Percentiles rank a stretch among this genome's conserved stretches.
These are phyloP conservation scores for Suhomyces tanzawaensis DNA, from an alignment of 805 yeast genomes.

Conservation along the genomic window DNA sequence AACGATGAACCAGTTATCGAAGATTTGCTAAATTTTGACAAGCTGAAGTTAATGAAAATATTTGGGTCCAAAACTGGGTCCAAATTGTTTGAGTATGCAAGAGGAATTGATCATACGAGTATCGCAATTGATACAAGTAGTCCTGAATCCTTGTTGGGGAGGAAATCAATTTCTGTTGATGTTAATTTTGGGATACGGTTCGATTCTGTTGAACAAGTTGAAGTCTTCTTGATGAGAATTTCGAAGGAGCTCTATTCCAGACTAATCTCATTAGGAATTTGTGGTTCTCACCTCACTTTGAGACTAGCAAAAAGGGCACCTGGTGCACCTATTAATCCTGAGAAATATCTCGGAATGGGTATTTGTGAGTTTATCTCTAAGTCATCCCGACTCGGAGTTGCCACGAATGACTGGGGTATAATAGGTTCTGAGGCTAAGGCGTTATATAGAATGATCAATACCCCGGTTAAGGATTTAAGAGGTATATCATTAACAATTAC, in stretches of 20 bases:
- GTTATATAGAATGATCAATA: constrained; percentile 52
- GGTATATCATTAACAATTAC: constrained; percentile 75
- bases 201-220: constrained; percentile 57
- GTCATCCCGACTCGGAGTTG: constrained; percentile 56
- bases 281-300: constrained; percentile 59
- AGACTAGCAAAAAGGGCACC: constrained; percentile 63
- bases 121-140: constrained; percentile 53
- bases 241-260: constrained; percentile 59
- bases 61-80: constrained; percentile 73
- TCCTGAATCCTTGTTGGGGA: constrained; percentile 42
- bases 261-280: constrained; percentile 43
- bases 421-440: constrained; percentile 58
- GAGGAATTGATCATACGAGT: constrained; percentile 67
- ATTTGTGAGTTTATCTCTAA: constrained; percentile 63
- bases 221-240: constrained; percentile 56
- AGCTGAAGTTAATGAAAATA: constrained; percentile 35
- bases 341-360: constrained; percentile 86
- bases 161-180: constrained; percentile 83
- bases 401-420: constrained; percentile 60
- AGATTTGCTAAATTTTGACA: constrained; percentile 36
- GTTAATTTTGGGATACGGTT: constrained; percentile 90
- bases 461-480: constrained; percentile 67
- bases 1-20: constrained; percentile 28
- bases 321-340: constrained; percentile 70
- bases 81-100: constrained; percentile 55